phyloP scores from a whole-genome alignment of 495 filamentous ascomycete genomes.

The Podospora didyma region DNA sequence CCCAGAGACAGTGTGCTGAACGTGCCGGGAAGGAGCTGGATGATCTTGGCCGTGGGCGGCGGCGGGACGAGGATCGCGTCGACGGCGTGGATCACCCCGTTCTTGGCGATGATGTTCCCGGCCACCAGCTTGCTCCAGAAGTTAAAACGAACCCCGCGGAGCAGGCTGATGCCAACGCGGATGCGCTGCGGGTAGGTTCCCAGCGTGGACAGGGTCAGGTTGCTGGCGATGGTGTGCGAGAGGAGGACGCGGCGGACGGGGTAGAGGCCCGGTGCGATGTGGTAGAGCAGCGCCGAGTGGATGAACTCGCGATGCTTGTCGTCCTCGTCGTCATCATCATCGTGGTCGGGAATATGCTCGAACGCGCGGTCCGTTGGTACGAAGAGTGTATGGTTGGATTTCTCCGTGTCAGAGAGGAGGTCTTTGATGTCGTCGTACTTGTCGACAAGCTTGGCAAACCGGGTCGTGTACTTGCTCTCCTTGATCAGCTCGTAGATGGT shows the following conservation, averaged over 20 bases:
- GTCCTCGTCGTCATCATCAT: conserved; percentile 24
- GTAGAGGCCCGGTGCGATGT: conserved; percentile 61
- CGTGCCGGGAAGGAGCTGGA: conserved; percentile 63
- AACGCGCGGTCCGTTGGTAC: conserved; percentile 74
- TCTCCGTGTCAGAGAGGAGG: conserved; percentile 60
- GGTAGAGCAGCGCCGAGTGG: conserved; percentile 64
- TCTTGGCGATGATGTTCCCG: conserved; percentile 60
- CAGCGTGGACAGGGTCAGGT: conserved; percentile 51
- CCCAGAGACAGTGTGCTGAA: conserved; percentile 76
- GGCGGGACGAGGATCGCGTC: conserved; percentile 71
- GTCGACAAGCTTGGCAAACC: conserved; percentile 67
- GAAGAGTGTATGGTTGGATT: conserved; percentile 72
- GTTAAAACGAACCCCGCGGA: conserved; percentile 65
- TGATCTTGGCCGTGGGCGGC: conserved; percentile 50
- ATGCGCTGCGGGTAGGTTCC: conserved; percentile 68
- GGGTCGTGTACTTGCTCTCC: conserved; percentile 68
- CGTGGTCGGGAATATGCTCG: conserved; percentile 56
- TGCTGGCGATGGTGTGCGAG: conserved; percentile 68
- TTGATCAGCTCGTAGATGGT: conserved; percentile 77
- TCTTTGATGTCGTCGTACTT: conserved; percentile 65
- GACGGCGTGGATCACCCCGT: conserved; percentile 78
- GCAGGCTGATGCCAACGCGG: conserved; percentile 39
- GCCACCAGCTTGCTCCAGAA: conserved; percentile 62
- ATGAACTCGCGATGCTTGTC: conserved; percentile 55
- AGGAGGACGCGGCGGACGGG: conserved; percentile 53